phyloP scores from a whole-genome alignment of 768 basidiomycete species.

The Guyanaporus albipodus region DNA sequence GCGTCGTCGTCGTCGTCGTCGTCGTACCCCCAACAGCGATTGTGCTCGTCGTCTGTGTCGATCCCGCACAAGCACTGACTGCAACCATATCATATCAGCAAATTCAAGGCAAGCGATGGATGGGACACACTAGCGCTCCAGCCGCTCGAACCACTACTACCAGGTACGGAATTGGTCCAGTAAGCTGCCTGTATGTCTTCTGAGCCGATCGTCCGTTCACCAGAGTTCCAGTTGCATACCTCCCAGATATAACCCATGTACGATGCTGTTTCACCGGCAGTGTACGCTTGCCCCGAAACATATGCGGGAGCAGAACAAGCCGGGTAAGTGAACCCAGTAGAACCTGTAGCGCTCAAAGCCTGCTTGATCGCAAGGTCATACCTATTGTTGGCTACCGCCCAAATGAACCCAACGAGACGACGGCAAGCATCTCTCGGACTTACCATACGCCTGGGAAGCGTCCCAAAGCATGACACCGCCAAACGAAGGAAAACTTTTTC shows the following conservation, averaged over 20 bases:
- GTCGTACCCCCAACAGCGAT: too few relatives aligned
- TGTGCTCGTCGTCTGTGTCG: background rate
- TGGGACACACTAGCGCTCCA: conserved; percentile 59
- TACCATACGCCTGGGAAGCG: conserved; percentile 39
- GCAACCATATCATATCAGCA: background rate
- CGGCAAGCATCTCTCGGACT: background rate
- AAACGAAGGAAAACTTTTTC: conserved; percentile 39
- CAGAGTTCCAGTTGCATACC: conserved; percentile 32
- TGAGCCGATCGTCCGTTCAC: background rate
- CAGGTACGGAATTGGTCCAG: conserved; percentile 48
- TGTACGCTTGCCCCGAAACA: conserved; percentile 45
- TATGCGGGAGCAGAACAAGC: conserved; percentile 55
- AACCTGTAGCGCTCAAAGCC: conserved; percentile 54
- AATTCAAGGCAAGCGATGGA: background rate
- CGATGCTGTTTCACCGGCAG: conserved; percentile 49
- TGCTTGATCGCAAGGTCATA: conserved; percentile 62
- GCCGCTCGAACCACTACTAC: conserved; percentile 47
- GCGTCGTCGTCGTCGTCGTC: conserved; percentile 5
- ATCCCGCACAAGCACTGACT: conserved; percentile 25
- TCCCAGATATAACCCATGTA: conserved; percentile 64
- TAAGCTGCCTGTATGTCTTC: conserved; percentile 50
- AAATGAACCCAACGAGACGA: conserved; percentile 6
- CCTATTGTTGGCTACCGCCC: conserved; percentile 47
- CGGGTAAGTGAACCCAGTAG: conserved; percentile 66
- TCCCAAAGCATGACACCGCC: conserved; percentile 46